A percentile compares a stretch with the other conserved stretches of the same genome.
phyloP scores from a whole-genome alignment of 768 basidiomycete genomes.

The Macrolepiota albuminosa region DNA sequence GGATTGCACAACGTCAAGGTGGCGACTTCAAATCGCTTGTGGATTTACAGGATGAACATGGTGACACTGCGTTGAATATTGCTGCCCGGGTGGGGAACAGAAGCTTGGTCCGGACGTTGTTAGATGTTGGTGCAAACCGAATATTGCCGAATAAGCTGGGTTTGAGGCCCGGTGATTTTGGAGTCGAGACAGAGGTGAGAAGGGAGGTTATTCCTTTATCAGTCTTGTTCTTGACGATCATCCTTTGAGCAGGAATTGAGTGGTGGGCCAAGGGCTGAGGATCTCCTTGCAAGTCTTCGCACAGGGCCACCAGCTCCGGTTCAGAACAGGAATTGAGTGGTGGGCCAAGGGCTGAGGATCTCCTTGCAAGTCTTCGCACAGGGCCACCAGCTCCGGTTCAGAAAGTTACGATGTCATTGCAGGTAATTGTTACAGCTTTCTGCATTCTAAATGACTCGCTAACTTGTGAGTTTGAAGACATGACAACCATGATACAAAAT shows the following conservation, averaged over 20 bases:
- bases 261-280: constrained; percentile 69
- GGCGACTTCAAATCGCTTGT: constrained; percentile 78
- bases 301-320: constrained; percentile 72
- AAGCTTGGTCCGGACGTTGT: constrained; percentile 75
- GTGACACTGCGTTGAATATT: constrained; percentile 94
- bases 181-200: constrained; percentile 84
- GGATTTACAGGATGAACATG: constrained; percentile 91
- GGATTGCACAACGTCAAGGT: constrained; percentile 73
- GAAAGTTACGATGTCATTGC: constrained; percentile 83
- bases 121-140: constrained; percentile 93
- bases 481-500: constrained; percentile 79
- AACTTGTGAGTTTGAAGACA: constrained; percentile 42
- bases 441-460: neutral
- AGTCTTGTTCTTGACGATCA: neutral
- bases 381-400: constrained; percentile 76
- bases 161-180: constrained; percentile 90
- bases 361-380: constrained; percentile 68
- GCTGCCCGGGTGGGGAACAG: constrained; percentile 92
- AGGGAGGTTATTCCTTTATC: neutral
- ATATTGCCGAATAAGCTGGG: constrained; percentile 89
- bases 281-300: constrained; percentile 70
- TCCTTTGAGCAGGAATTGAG: constrained; percentile 51
- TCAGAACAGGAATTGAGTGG: constrained; percentile 76
- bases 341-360: constrained; percentile 71
- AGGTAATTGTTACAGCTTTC: constrained; percentile 35